A percentile compares a stretch with the other conserved stretches of the same genome.
Conservation (phyloP, 768 basidiomycete genomes). For the Russula lepida region DNA sequence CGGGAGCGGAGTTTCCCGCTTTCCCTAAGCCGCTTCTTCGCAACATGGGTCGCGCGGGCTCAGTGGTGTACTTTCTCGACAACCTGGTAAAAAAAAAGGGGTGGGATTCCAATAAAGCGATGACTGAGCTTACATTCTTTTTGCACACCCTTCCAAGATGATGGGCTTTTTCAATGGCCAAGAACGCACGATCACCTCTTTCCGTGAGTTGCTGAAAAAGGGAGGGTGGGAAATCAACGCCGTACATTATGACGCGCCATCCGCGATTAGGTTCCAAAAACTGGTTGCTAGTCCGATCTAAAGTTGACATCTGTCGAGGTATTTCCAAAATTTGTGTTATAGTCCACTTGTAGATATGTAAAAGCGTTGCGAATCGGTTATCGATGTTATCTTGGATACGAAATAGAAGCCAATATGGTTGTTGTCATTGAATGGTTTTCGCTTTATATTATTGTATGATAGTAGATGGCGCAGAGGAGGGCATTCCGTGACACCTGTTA, state of each 20-base stretch:
- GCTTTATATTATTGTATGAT: too few species aligned
- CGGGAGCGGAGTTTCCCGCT: conserved; percentile 11
- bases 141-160: neutral
- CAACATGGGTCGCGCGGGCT: conserved; percentile 21
- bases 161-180: neutral
- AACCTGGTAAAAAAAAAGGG: conserved; percentile 13
- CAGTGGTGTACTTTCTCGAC: conserved; percentile 19
- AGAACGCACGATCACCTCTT: neutral
- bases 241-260: neutral
- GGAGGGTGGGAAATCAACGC: neutral
- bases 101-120: neutral
- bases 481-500: too few species aligned
- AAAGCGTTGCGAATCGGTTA: too few species aligned
- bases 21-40: conserved; percentile 23
- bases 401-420: too few species aligned
- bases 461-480: too few species aligned
- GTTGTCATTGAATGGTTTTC: too few species aligned
- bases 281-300: neutral
- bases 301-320: neutral
- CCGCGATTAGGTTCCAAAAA: neutral
- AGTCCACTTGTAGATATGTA: too few species aligned
- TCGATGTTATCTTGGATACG: too few species aligned
- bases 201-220: conserved; percentile 2
- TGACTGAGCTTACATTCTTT: neutral
- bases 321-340: too few species aligned